These are phyloP conservation scores for Pseudogymnoascus sp. DNA, from an alignment of 2,329 filamentous ascomycete genomes.

Conservation along the genomic window DNA sequence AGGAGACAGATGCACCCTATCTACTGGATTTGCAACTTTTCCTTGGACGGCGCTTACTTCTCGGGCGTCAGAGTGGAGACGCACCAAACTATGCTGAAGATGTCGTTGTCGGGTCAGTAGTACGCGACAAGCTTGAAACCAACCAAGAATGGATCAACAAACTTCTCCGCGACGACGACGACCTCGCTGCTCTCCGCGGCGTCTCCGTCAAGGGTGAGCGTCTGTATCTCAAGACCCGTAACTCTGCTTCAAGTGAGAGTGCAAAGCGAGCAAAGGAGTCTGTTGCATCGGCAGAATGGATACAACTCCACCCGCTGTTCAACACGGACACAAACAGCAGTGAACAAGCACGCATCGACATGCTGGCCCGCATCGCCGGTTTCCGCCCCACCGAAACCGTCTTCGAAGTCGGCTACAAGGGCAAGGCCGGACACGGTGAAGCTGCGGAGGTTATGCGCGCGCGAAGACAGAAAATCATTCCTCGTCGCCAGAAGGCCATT, in stretches of 20 bases:
- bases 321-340: conserved; percentile 54
- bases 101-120: conserved; percentile 70
- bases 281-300: conserved; percentile 60
- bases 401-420: conserved; percentile 81
- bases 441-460: conserved; percentile 69
- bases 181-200: conserved; percentile 59
- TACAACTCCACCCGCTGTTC: conserved; percentile 72
- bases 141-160: conserved; percentile 79
- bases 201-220: conserved; percentile 86
- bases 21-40: conserved; percentile 91
- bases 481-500: conserved; percentile 35
- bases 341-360: conserved; percentile 68
- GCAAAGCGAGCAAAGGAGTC: conserved; percentile 79
- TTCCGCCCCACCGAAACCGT: conserved; percentile 89
- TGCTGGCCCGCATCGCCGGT: conserved; percentile 80
- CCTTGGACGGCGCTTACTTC: conserved; percentile 70
- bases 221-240: conserved; percentile 81
- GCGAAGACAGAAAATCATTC: conserved; percentile 60
- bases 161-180: conserved; percentile 62
- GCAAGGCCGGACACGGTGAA: conserved; percentile 51
- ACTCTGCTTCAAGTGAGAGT: conserved; percentile 82
- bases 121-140: conserved; percentile 63
- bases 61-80: conserved; percentile 56
- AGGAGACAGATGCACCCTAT: conserved; percentile 83
- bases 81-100: conserved; percentile 68